Conservation (phyloP, 768 basidiomycete species). For the Termitomyces sp. region DNA sequence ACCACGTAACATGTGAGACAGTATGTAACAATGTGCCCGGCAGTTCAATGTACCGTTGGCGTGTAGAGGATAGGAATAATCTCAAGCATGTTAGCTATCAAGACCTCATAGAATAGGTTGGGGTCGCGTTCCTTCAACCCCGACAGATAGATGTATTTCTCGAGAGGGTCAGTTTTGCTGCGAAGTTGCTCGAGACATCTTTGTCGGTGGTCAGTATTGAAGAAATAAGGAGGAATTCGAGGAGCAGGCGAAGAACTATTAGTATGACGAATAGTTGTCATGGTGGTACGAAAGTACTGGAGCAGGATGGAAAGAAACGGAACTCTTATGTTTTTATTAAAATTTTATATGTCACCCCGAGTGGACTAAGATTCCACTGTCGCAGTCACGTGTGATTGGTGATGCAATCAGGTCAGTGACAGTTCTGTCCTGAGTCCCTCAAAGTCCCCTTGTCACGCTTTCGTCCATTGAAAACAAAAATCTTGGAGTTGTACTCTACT, state of each 20-base stretch:
- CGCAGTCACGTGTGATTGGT: no score
- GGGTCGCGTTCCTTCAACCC: slow-evolving; percentile 62
- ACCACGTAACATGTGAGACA: slow-evolving; percentile 22
- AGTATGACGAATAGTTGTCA: slow-evolving; percentile 4
- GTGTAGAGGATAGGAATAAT: slow-evolving; percentile 74
- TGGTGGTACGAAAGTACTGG: neutral
- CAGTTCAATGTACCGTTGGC: slow-evolving; percentile 51
- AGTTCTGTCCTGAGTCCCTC: no score
- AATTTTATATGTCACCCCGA: no score
- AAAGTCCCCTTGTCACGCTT: no score
- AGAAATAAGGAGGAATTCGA: slow-evolving; percentile 48
- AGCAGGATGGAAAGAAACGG: no score
- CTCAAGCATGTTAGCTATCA: slow-evolving; percentile 63
- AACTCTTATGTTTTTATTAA: no score
- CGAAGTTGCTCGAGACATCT: slow-evolving; percentile 59
- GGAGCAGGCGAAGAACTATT: slow-evolving; percentile 15
- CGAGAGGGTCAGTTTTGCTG: slow-evolving; percentile 53
- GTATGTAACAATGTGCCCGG: neutral
- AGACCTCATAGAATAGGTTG: slow-evolving; percentile 63
- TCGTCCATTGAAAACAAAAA: no score
- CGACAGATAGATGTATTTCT: slow-evolving; percentile 72
- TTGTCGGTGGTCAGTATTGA: slow-evolving; percentile 49
- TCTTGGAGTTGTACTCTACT: no score
- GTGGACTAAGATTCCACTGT: no score
- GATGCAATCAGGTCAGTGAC: no score